Evolutionary conservation across 768 basidiomycete genomes (phyloP), one percentile per base, ranked within the genome.

Genomic region (Terana coerulea): DNA sequence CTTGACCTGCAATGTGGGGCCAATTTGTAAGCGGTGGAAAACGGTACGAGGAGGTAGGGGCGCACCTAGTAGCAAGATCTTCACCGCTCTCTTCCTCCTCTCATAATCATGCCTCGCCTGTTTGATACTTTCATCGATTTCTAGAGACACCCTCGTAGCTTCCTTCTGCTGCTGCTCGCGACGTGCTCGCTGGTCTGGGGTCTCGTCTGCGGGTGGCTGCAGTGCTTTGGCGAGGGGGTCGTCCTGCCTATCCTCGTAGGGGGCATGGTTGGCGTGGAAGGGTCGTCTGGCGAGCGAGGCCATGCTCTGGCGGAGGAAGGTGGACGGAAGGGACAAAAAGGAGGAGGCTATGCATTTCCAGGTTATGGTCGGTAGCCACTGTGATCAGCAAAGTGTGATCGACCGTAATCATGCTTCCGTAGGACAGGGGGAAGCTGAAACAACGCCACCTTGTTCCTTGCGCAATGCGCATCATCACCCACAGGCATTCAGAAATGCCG

Each of bases 21-120:
- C 36, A 17, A 25, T 39, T 37, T 36, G 30, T 21, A 30, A 14
- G n/a, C 25, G 34, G 22, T n/a, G 48, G 19, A 21, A 7, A 21
- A 1, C 22, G 25, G 35, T 33, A 15, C 17, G 35, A 51, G 49
- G 29, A 28, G 10, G 26, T n/a, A n/a, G 22, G 31, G 14, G 39
- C 61, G 51, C 46, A 81, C 82, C 82, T 35, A 83, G 65, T 2
- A 84, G 64, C 31, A 84, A 66, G 34, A 84, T 74, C 61, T 80
- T 80, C 33, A 79, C 70, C 7, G 75, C 75, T 56, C 74, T 76
- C 55, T 69, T 76, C 61, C 75, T 72, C 58, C 72, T 71, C 30
- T 83, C 79, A 51, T 75, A 58, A 11, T 63, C 61, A 58, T 73
- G 76, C 62, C 73, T 78, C 12, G 68, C 59, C 52, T 76, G 75